phyloP scores from a whole-genome alignment of 2,329 filamentous ascomycete genomes.

The Lachnellula hyalina region DNA sequence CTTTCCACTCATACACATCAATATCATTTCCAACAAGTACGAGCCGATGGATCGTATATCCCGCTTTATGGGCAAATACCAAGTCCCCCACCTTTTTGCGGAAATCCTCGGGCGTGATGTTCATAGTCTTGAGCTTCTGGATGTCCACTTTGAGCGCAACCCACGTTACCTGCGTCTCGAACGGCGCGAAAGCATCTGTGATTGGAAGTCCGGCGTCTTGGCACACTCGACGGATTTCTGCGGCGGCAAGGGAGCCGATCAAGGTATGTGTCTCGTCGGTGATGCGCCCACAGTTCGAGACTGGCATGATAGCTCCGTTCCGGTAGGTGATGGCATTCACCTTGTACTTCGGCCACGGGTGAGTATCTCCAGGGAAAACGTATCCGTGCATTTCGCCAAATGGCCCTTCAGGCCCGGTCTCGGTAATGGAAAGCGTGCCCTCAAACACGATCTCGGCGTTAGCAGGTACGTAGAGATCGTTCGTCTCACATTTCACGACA shows the following conservation, averaged over 20 bases:
- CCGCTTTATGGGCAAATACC: slow-evolving; percentile 39
- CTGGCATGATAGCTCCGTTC: slow-evolving; percentile 42
- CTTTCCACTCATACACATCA: slow-evolving; percentile 24
- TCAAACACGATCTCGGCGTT: slow-evolving; percentile 48
- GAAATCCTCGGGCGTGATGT: slow-evolving; percentile 40
- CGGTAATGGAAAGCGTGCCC: slow-evolving; percentile 40
- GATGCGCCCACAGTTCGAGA: slow-evolving; percentile 38
- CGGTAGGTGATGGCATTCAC: slow-evolving; percentile 45
- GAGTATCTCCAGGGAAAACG: slow-evolving; percentile 38
- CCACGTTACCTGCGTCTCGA: slow-evolving; percentile 45
- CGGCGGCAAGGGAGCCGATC: slow-evolving; percentile 39
- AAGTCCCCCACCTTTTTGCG: slow-evolving; percentile 38
- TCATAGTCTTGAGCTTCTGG: slow-evolving; percentile 49
- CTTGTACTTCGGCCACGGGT: slow-evolving; percentile 36
- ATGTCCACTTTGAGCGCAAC: slow-evolving; percentile 51
- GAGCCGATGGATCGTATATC: slow-evolving; percentile 39
- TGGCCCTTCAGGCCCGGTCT: slow-evolving; percentile 41
- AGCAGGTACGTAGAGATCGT: slow-evolving; percentile 43
- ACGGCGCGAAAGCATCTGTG: slow-evolving; percentile 39
- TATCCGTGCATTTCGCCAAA: slow-evolving; percentile 46
- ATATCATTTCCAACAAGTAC: slow-evolving; percentile 45
- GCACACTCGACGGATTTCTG: slow-evolving; percentile 36
- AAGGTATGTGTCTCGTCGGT: slow-evolving; percentile 40
- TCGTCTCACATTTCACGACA: slow-evolving; percentile 48
- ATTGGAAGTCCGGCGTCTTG: slow-evolving; percentile 38